Evolutionary conservation across 768 basidiomycete species (phyloP), one percentile per base, ranked within the genome.

Genomic region (Russula sp.): DNA sequence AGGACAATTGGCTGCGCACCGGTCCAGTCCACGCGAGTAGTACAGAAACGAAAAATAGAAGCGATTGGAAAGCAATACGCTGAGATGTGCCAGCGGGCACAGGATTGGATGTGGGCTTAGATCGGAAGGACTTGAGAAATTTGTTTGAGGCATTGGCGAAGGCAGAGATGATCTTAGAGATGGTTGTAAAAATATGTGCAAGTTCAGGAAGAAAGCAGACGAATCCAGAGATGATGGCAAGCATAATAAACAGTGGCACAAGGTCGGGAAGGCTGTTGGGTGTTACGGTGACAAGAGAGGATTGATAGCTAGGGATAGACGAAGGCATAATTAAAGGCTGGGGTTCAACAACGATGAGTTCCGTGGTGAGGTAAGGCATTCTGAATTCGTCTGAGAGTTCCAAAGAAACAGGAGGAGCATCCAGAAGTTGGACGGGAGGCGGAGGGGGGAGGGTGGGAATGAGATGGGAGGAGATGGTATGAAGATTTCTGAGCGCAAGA

Each of bases 401-500:
- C 10, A 39, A 39, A n/a, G 51, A 16, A 16, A 27, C n/a, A 11
- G 5, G 11, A 8, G 57, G 52, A 35, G 51, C 45, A 6, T 63
- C 62, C 16, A 63, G 10, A 18, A 54, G 45, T 16, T 20, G 14
- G 45, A 14, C 18, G 8, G 47, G 22, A 0, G 51, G 52, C 31
- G 62, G 47, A 35, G 52, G 16, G 7, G 52, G 18, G 37, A 63
- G 35, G 6, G 57, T 16, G 20, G 52, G 57, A 13, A 40, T 20
- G 4, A 63, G 45, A 34, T 9, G 35, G 45, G 57, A 42, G 55
- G 47, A 18, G 31, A 54, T 47, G 37, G 2, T 2, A 2, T 16
- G 37, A 27, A 58, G 57, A 20, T 22, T 48, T 57, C 56, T 57
- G 37, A 63, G 45, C 2, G 57, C 39, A 40, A 59, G 52, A 52